A percentile compares a stretch with the other conserved stretches of the same genome.
phyloP scores from a whole-genome alignment of 1,284 basidiomycete species.

The Ustilago tritici region DNA sequence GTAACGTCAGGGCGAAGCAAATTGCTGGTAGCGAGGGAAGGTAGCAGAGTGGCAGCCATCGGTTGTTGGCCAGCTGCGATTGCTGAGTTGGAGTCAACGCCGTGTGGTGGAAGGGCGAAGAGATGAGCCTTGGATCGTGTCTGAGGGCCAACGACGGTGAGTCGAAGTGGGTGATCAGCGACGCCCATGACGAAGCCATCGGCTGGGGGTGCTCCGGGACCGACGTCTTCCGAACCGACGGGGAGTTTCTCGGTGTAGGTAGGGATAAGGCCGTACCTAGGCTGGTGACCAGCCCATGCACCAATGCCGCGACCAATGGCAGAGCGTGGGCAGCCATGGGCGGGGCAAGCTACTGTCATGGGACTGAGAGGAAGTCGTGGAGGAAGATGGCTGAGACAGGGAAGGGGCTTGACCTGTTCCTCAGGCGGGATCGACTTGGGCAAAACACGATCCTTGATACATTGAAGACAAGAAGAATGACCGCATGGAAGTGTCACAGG shows the following conservation, averaged over 20 bases:
- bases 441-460: slow-evolving; percentile 42
- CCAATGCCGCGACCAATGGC: slow-evolving; percentile 63
- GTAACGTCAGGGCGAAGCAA: slow-evolving; percentile 61
- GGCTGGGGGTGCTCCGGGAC: slow-evolving; percentile 51
- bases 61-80: slow-evolving; percentile 7
- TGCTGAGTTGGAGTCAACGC: slow-evolving; percentile 25
- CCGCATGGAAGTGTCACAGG: slow-evolving; percentile 62
- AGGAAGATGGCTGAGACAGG: slow-evolving; percentile 49
- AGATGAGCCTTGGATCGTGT: slow-evolving; percentile 45
- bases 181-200: slow-evolving; percentile 64
- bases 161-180: slow-evolving; percentile 51
- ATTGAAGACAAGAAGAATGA: slow-evolving; percentile 60
- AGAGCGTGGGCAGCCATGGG: slow-evolving; percentile 52
- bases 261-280: slow-evolving; percentile 49
- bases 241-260: slow-evolving; percentile 46
- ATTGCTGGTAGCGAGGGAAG: slow-evolving; percentile 43
- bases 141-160: slow-evolving; percentile 60
- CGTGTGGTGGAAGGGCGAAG: slow-evolving; percentile 44
- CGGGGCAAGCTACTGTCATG: slow-evolving; percentile 57
- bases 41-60: slow-evolving; percentile 34
- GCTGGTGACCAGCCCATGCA: slow-evolving; percentile 57
- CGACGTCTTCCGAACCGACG: slow-evolving; percentile 26
- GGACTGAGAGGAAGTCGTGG: slow-evolving; percentile 59
- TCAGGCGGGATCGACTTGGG: slow-evolving; percentile 31
- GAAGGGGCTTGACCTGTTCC: slow-evolving; percentile 30